Base-by-base conservation (phyloP, 2,329 filamentous ascomycete species). In the Fusarium scirpi region DNA sequence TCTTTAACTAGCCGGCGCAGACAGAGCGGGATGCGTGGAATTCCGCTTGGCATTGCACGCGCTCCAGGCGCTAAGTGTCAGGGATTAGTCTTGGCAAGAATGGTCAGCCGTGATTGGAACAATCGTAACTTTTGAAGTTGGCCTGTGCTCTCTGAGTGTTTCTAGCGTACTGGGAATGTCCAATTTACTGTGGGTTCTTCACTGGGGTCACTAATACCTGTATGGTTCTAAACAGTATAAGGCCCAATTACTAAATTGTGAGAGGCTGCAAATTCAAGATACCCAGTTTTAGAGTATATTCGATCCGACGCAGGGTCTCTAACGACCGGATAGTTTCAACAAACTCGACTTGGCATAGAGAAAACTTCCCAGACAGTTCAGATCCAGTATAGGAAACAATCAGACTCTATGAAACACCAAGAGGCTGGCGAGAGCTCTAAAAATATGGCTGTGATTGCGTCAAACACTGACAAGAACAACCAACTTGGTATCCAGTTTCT, bases 91-190 rank as follows among this genome's bases (percentile, higher is more conserved):
- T 58, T 52, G 57, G 38, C 40, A 59, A 18, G 7, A 15, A 41
- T 5, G 0, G 3, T 18, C 18, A 27, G 1, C 5, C 11, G 2
- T 13, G 0, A 48, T 20, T 58, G 29, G 53, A 12, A 7, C 12
- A 38, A 16, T 40, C 52, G 43, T 58, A 58, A 58, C 59, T 45
- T 56, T 57, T 49, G 32, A 57, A 48, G 43, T 57, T 57, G 54
- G 13, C 15, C 46, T 24, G 18, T 58, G 38, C 7, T 12, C 18
- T 52, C 20, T 20, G 3, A n/a, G 24, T 0, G 45, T 20, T 38
- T 30, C 29, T 22, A 22, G 10, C 6, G 7, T 24, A 20, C 13
- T 13, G 5, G 47, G 18, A 27, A 29, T 24, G 6, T 27, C 20
- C 13, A 48, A 2, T 30, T 30, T 30, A 22, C 4, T 22, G 11